A percentile compares a stretch with the other conserved stretches of the same genome.
Evolutionary conservation across 1,139 yeast genomes (phyloP).

Genomic region (Hyphopichia buzzinii): DNA sequence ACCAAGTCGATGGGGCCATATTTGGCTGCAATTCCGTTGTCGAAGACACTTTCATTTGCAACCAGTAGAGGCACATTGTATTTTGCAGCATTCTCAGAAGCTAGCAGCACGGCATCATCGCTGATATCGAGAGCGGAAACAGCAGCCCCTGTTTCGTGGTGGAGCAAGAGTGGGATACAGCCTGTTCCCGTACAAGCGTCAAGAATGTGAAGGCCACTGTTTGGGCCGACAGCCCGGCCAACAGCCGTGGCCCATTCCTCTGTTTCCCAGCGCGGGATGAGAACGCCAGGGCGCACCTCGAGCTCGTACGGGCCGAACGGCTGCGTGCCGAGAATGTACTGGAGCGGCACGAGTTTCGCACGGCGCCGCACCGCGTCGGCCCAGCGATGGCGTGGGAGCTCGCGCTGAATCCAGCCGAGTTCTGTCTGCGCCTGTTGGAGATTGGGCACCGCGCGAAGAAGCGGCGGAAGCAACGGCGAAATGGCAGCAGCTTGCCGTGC

Average conservation of each 20-base stretch:
- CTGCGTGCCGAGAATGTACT: slow-evolving; percentile 79
- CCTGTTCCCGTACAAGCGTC: slow-evolving; percentile 94
- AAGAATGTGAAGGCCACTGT: slow-evolving; percentile 24
- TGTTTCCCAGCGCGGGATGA: slow-evolving; percentile 94
- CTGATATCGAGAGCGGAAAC: slow-evolving; percentile 64
- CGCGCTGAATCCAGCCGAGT: slow-evolving; percentile 40
- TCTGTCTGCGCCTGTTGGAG: slow-evolving; percentile 35
- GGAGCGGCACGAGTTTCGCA: slow-evolving; percentile 60
- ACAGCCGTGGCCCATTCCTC: slow-evolving; percentile 95
- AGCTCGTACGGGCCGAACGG: slow-evolving; percentile 78
- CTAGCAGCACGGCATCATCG: slow-evolving; percentile 47
- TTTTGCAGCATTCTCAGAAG: slow-evolving; percentile 41
- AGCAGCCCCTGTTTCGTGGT: slow-evolving; percentile 18
- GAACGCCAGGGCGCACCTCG: slow-evolving; percentile 58
- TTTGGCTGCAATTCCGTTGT: slow-evolving; percentile 7
- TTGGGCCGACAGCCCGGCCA: slow-evolving; percentile 39
- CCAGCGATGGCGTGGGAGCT: slow-evolving; percentile 39
- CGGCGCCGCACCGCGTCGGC: slow-evolving; percentile 36
- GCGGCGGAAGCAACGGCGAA: slow-evolving; percentile 31
- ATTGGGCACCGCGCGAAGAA: slow-evolving; percentile 29
- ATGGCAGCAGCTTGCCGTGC: slow-evolving; percentile 25
- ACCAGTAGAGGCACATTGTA: slow-evolving; percentile 11
- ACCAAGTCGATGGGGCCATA: slow-evolving; percentile 44
- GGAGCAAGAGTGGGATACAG: slow-evolving; percentile 65
- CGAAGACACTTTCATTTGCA: slow-evolving; percentile 26